Evolutionary conservation across 2,329 filamentous ascomycete genomes (phyloP), one percentile per base, ranked within the genome.

Genomic region (Penicillium sp.): DNA sequence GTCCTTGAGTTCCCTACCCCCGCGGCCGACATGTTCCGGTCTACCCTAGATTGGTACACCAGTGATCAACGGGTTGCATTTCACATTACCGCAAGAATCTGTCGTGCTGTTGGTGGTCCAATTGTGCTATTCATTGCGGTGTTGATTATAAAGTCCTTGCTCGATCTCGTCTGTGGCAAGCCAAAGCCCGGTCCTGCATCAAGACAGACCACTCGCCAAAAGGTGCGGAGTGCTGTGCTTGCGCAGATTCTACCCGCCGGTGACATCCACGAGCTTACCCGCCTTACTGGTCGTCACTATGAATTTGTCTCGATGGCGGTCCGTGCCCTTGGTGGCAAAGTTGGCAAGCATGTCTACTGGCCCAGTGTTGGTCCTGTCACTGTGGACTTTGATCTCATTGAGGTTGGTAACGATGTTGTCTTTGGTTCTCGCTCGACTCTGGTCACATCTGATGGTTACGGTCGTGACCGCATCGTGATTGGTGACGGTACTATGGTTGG

Each of bases 321-420:
- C 8, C 74, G 82, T 14, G 69, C 78, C 53, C 69, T 84, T 17
- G 82, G 82, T n/a, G 79, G 76, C 16, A 61, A 61, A 14, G 74
- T 83, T 38, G 82, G 82, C 25, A 74, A 76, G 63, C 75, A 78
- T 5, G 77, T 84, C 0, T 84, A 84, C 66, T 84, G 82, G 82
- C 82, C 82, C 3, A 82, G 82, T 9, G 82, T 79, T 16, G 82
- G 82, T 0, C 82, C 81, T 0, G 71, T 69, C 1, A 77, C 84
- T 35, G 75, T 79, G 16, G 80, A 84, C 59, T 84, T 83, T 58
- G 79, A 83, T 57, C 70, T 84, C 1, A 62, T 84, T 11, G 77
- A 84, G 25, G 73, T 84, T 57, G 82, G 82, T 10, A 77, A 84
- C 53, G 79, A 84, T 65, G 82, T 84, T n/a, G 81, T 84, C 10